These are phyloP conservation scores for Trametes meyenii DNA, from an alignment of 768 basidiomycete genomes.

Conservation along the genomic window DNA sequence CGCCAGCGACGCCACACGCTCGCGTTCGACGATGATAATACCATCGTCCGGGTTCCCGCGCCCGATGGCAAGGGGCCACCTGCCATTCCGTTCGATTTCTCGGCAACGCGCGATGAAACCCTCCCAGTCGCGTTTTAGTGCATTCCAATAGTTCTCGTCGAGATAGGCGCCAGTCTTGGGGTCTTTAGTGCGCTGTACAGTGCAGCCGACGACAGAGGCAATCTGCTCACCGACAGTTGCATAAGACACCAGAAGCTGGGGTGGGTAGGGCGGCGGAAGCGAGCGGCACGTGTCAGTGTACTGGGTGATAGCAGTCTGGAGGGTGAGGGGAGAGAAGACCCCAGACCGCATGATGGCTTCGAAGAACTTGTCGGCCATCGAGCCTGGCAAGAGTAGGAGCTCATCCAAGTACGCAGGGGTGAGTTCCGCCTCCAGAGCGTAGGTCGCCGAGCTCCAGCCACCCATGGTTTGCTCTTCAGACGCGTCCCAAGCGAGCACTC, in stretches of 20 bases:
- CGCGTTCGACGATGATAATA: slow-evolving; percentile 73
- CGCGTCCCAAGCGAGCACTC: slow-evolving; percentile 28
- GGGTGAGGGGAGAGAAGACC: slow-evolving; percentile 81
- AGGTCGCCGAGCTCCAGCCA: slow-evolving; percentile 57
- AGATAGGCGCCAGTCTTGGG: slow-evolving; percentile 79
- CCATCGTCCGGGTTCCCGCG: slow-evolving; percentile 42
- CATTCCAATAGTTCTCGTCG: slow-evolving; percentile 80
- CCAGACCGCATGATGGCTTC: slow-evolving; percentile 85
- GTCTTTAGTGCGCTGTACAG: slow-evolving; percentile 72
- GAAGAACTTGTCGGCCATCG: slow-evolving; percentile 78
- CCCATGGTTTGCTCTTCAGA: slow-evolving; percentile 31
- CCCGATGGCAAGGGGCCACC: slow-evolving; percentile 77
- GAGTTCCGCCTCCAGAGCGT: slow-evolving; percentile 73
- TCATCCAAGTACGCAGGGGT: slow-evolving; percentile 91
- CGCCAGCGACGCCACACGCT: slow-evolving; percentile 67
- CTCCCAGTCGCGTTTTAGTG: slow-evolving; percentile 92
- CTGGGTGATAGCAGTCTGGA: slow-evolving; percentile 80
- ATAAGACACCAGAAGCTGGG: slow-evolving; percentile 64
- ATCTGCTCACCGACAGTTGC: slow-evolving; percentile 73
- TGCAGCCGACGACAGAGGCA: slow-evolving; percentile 83
- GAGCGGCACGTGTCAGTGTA: slow-evolving; percentile 77
- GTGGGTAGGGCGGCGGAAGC: slow-evolving; percentile 56
- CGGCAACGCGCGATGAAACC: slow-evolving; percentile 91
- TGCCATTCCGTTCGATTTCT: slow-evolving; percentile 84
- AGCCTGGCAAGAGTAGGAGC: slow-evolving; percentile 68